Evolutionary conservation across 345 rosid species (phyloP).

Genomic region (Moricandia arvensis): DNA sequence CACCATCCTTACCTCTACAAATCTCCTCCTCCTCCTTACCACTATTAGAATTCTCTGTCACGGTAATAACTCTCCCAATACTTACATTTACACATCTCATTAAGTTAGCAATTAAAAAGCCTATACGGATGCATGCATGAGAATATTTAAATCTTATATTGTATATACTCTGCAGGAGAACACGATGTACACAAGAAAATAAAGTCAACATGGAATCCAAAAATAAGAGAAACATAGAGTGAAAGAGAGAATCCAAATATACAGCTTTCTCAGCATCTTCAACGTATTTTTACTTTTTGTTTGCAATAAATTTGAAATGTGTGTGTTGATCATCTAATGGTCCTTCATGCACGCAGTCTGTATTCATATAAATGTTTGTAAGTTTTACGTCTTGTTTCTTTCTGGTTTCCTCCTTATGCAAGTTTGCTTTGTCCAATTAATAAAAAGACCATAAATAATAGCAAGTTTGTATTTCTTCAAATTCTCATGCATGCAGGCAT

Average conservation of each 20-base stretch:
- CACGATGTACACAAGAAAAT: conserved; percentile 29
- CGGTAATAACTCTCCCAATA: conserved; percentile 21
- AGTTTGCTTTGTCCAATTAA: conserved; percentile 6
- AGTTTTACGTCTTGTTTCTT: conserved; percentile 13
- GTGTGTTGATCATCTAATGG: conserved; percentile 19
- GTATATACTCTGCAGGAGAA: conserved; percentile 26
- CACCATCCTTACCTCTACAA: conserved; percentile 36
- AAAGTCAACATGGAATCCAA: conserved; percentile 15
- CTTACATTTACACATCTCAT: not conserved
- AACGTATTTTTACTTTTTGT: conserved; percentile 7
- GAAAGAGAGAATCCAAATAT: conserved; percentile 16
- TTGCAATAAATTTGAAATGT: conserved; percentile 31
- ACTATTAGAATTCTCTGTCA: conserved; percentile 29
- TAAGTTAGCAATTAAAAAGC: not conserved
- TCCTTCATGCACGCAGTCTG: conserved; percentile 12
- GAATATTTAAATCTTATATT: not conserved
- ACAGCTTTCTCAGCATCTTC: conserved; percentile 25
- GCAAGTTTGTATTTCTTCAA: not conserved
- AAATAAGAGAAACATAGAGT: conserved; percentile 30
- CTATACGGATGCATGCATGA: conserved; percentile 15
- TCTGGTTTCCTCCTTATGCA: conserved; percentile 22
- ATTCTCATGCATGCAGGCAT: conserved; percentile 18
- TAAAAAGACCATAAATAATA: not conserved
- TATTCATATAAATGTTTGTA: conserved; percentile 16
- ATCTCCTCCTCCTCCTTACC: conserved; percentile 41